These are phyloP conservation scores for Metschnikowia cubensis DNA, from an alignment of 805 yeast genomes.

Conservation along the genomic window DNA sequence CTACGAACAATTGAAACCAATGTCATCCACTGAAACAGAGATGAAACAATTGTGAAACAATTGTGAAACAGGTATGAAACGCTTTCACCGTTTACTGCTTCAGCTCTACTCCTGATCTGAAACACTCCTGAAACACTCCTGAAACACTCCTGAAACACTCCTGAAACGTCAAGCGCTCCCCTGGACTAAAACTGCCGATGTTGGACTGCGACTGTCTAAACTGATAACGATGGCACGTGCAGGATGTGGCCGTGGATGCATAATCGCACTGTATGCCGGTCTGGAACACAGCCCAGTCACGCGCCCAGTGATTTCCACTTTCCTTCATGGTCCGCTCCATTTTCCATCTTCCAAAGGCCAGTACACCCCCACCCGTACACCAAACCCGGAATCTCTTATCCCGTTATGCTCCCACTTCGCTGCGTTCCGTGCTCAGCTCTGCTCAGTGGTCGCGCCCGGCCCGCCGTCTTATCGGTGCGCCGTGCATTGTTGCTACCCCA, in stretches of 20 bases:
- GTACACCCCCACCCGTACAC: not conserved
- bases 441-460: not conserved
- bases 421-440: no score
- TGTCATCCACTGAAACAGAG: not conserved
- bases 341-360: not conserved
- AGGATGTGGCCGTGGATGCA: not conserved
- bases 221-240: not conserved
- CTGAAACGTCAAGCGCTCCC: no score
- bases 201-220: not conserved
- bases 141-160: not conserved
- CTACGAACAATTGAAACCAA: no score
- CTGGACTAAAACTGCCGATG: not conserved
- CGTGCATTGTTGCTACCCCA: not conserved
- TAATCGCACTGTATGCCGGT: not conserved
- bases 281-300: not conserved
- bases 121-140: not conserved
- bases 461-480: slow-evolving; percentile 1
- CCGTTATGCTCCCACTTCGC: no score
- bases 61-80: not conserved
- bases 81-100: not conserved
- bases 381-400: no score
- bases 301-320: not conserved
- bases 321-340: not conserved
- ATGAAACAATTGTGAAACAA: not conserved
- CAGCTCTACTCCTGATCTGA: not conserved